Base-by-base conservation (phyloP, 2,329 filamentous ascomycete genomes). In the Gremmenia infestans region DNA sequence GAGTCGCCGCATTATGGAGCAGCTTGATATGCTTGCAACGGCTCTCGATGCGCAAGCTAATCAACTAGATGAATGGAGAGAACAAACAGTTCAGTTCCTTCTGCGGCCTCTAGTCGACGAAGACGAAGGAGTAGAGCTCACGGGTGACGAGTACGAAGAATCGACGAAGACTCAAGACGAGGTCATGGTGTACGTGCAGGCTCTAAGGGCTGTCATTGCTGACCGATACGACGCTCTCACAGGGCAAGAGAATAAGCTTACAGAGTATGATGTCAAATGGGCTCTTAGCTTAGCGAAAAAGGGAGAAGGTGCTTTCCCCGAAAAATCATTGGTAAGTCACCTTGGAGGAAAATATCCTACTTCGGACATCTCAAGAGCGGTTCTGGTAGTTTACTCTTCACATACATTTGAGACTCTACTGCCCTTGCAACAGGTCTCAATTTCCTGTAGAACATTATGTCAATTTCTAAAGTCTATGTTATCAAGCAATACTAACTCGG, bases 91-190 rank as follows among this genome's bases (percentile, higher is more conserved):
- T 17, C 80, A 87, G 53, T 80, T 93, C 19, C 77, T 97, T 9
- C 73, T 88, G 11, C 80, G 85, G 58, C 84, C 89, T 0, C 78
- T 97, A 1, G 83, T 97, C 17, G 94, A 97, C 63, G 85, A 94
- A 66, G 91, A 96, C 42, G 83, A 84, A 15, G 76, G 75, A n/a
- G 72, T 80, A 9, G 90, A 96, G 56, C 81, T 85, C 2, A 93
- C 91, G 11, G 94, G 94, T 23, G 87, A 97, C 57, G 94, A 97
- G 69, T 94, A 96, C 60, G 88, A 91, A 63, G 83, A 89, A 35
- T 96, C 93, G 0, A 90, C 91, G 0, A 89, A 89, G 69, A 81
- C 87, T 47, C 93, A 97, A 72, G 93, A 97, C 59, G 85, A 95
- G 68, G 81, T 97, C 43, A 89, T 93, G 72, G 89, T 89, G 6